Percentiles rank a stretch among this genome's conserved stretches.
Evolutionary conservation across 2,329 filamentous ascomycete genomes (phyloP).

Genomic region (Colletotrichum sp.): DNA sequence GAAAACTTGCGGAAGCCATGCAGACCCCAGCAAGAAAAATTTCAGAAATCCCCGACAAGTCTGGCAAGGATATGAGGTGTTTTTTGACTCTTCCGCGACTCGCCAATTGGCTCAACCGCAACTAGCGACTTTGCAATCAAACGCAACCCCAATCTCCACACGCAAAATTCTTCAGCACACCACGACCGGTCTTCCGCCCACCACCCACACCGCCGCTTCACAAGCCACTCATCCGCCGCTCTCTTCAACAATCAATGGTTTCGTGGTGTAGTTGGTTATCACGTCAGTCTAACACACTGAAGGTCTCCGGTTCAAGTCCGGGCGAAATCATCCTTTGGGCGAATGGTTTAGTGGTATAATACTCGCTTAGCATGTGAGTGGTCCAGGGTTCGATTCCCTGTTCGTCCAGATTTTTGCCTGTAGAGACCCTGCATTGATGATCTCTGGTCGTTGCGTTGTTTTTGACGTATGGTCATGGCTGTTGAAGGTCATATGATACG

Average conservation of each 20-base stretch:
- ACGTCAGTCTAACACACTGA: conserved; percentile 49
- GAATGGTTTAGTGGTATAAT: conserved; percentile 23
- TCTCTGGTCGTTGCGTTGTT: background rate
- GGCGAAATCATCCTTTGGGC: conserved; percentile 10
- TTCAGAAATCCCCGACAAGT: background rate
- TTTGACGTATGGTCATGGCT: background rate
- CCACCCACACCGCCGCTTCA: background rate
- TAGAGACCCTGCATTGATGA: background rate
- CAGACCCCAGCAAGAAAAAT: background rate
- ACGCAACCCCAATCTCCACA: background rate
- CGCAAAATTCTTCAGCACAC: background rate
- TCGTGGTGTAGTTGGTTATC: conserved; percentile 49
- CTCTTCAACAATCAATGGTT: background rate
- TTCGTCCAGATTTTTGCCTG: background rate
- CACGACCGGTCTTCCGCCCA: background rate
- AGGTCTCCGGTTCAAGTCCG: conserved; percentile 23
- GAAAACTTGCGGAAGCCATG: background rate
- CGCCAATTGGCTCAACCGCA: background rate
- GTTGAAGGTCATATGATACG: background rate
- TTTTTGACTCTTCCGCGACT: background rate
- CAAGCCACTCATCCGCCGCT: background rate
- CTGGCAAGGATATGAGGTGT: background rate
- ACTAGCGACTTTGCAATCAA: background rate
- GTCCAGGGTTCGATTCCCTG: conserved; percentile 20
- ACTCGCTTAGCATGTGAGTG: conserved; percentile 14